Evolutionary conservation across 78 protist genomes (phyloP).

Genomic region (Blattamonas nauphoetae): DNA sequence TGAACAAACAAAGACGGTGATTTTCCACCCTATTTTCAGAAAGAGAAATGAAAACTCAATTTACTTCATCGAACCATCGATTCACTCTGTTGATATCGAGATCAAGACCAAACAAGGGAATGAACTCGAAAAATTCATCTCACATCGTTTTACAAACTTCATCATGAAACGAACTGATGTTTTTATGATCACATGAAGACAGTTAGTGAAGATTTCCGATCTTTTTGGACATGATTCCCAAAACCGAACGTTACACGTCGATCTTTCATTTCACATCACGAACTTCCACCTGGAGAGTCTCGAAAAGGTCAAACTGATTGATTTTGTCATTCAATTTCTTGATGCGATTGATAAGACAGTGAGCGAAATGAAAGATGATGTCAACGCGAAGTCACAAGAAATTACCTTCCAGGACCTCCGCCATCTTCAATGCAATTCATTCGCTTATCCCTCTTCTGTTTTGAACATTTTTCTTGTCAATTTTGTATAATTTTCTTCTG

Average conservation of each 20-base stretch:
- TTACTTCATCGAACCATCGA: slow-evolving; percentile 79
- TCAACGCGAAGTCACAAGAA: slow-evolving; percentile 73
- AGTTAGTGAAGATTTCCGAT: slow-evolving; percentile 54
- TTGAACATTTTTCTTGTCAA: too few relatives aligned
- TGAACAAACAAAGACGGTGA: slow-evolving; percentile 54
- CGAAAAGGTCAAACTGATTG: slow-evolving; percentile 86
- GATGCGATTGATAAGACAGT: slow-evolving; percentile 89
- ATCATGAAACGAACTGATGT: slow-evolving; percentile 87
- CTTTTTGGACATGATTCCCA: background rate
- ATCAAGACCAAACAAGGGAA: slow-evolving; percentile 78
- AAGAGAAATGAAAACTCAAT: slow-evolving; percentile 67
- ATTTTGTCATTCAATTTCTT: slow-evolving; percentile 85
- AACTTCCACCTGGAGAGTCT: slow-evolving; percentile 83
- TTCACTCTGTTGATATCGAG: slow-evolving; percentile 90
- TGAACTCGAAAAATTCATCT: slow-evolving; percentile 74
- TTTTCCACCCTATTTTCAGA: slow-evolving; percentile 74
- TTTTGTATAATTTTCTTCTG: too few relatives aligned
- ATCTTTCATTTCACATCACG: slow-evolving; percentile 87
- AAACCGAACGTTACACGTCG: slow-evolving; percentile 63
- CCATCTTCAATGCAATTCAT: slow-evolving; percentile 1
- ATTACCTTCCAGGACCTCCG: slow-evolving; percentile 72
- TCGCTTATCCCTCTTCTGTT: too few relatives aligned
- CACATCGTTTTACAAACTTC: slow-evolving; percentile 77
- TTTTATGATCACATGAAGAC: slow-evolving; percentile 78
- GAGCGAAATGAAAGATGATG: slow-evolving; percentile 67